phyloP scores from a whole-genome alignment of 257 asterid genomes.

The Anisodus acutangulus region DNA sequence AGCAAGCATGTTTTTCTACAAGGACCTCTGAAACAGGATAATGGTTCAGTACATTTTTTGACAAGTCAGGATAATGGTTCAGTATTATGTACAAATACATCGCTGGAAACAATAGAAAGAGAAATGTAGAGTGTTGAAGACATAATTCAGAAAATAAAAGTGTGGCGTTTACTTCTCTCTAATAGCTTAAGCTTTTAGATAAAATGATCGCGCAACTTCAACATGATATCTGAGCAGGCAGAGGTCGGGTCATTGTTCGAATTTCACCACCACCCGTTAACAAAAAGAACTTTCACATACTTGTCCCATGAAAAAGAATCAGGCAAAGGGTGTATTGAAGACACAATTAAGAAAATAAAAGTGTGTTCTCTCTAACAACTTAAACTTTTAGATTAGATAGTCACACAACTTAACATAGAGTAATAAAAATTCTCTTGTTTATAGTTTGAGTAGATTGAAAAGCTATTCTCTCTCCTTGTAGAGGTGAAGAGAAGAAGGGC shows the following conservation, averaged over 20 bases:
- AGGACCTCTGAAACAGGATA: slow-evolving; percentile 4
- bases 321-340: neutral
- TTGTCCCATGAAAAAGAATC: slow-evolving; percentile 2
- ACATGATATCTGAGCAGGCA: neutral
- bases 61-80: neutral
- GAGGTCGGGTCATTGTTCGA: neutral
- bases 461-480: slow-evolving; percentile 1
- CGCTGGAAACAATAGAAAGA: neutral
- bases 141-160: neutral
- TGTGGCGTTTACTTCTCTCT: neutral
- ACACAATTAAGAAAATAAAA: neutral
- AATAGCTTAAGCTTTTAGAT: neutral
- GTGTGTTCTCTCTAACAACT: neutral
- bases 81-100: neutral
- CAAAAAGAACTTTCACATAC: neutral
- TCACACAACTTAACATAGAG: neutral
- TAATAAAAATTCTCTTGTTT: neutral
- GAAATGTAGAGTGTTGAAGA: neutral
- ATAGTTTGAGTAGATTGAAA: neutral
- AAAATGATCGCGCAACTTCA: neutral
- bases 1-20: neutral
- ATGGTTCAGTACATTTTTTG: neutral
- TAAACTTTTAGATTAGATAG: neutral
- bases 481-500: neutral
- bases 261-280: neutral